Evolutionary conservation across 345 rosid species (phyloP).

Genomic region (Raphanus sativus): DNA sequence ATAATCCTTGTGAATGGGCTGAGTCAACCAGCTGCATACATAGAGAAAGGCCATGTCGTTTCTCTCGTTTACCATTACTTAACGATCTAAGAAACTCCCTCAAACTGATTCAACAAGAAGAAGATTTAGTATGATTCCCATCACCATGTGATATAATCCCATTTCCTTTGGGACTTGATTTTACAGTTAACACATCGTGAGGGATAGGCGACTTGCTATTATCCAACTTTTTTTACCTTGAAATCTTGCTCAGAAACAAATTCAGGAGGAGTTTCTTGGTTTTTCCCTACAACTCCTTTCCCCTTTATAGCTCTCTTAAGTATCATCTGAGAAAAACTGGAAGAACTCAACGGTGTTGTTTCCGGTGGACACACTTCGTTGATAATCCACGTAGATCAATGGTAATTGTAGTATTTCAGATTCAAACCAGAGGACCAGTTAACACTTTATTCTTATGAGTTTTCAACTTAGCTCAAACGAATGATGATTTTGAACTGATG

Average conservation of each 20-base stretch:
- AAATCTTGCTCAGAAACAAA: constrained; percentile 27
- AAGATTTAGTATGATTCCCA: no score
- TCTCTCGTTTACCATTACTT: constrained; percentile 44
- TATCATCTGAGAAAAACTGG: constrained; percentile 46
- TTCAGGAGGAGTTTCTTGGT: constrained; percentile 29
- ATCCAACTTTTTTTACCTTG: constrained; percentile 37
- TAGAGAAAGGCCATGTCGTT: constrained; percentile 43
- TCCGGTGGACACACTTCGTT: no score
- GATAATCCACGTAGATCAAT: no score
- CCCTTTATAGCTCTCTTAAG: constrained; percentile 41
- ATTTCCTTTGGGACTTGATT: constrained; percentile 33
- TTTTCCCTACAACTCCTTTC: no score
- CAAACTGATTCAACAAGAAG: constrained; percentile 54
- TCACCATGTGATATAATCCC: no score
- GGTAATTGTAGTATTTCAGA: no score
- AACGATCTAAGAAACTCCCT: constrained; percentile 61
- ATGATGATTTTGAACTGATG: no score
- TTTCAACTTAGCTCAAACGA: no score
- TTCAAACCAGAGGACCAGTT: no score
- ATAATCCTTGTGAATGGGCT: constrained; percentile 61
- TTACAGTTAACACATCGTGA: no score
- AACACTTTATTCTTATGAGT: no score
- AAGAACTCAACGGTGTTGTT: constrained; percentile 28
- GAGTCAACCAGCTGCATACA: constrained; percentile 66
- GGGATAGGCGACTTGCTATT: constrained; percentile 11